phyloP scores from a whole-genome alignment of 2,329 filamentous ascomycete genomes.

The Cladosporium halotolerans region DNA sequence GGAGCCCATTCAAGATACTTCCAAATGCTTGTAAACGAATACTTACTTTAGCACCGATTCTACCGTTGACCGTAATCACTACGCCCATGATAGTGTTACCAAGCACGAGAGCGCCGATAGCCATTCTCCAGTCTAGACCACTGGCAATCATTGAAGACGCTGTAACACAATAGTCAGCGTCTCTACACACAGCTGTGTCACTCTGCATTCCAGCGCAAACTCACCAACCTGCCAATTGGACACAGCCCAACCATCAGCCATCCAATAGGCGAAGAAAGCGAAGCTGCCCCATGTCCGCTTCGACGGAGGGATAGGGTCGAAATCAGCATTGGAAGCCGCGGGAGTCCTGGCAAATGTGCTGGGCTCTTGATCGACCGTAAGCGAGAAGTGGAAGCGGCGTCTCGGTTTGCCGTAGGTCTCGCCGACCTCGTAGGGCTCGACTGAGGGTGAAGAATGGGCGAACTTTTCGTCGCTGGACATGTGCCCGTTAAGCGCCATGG shows the following conservation, averaged over 20 bases:
- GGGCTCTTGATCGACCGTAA: constrained; percentile 29
- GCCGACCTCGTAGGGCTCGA: constrained; percentile 21
- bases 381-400: constrained; percentile 25
- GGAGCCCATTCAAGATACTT: constrained; percentile 22
- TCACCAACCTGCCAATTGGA: constrained; percentile 34
- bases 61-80: constrained; percentile 45
- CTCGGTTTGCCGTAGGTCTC: constrained; percentile 21
- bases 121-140: constrained; percentile 51
- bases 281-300: constrained; percentile 33
- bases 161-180: constrained; percentile 11
- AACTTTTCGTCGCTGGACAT: constrained; percentile 13
- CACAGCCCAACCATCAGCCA: constrained; percentile 36
- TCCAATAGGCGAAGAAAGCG: constrained; percentile 34
- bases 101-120: constrained; percentile 34
- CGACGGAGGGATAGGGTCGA: constrained; percentile 34
- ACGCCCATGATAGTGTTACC: constrained; percentile 24
- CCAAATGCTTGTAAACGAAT: background rate
- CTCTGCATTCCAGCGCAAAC: constrained; percentile 13
- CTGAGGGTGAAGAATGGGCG: constrained; percentile 21
- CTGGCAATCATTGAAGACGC: constrained; percentile 46
- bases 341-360: constrained; percentile 31
- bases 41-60: constrained; percentile 47
- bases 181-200: no score
- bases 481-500: background rate
- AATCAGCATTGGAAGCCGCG: constrained; percentile 33